These are phyloP conservation scores for Boletellus dicymbophilus DNA, from an alignment of 1,284 basidiomycete genomes.

Conservation along the genomic window DNA sequence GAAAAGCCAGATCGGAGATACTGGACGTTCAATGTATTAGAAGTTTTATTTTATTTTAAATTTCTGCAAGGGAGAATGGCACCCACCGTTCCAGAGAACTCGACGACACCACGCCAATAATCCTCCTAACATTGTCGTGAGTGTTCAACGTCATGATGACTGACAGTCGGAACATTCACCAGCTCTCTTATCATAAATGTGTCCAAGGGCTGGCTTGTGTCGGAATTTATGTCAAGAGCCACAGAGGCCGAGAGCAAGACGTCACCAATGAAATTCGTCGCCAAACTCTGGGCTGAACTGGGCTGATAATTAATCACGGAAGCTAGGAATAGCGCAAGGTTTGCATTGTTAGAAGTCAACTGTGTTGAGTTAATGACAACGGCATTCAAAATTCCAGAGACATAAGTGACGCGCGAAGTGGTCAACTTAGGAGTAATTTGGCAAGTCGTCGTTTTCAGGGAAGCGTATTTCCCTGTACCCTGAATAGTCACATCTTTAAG, in stretches of 20 bases:
- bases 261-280: constrained; percentile 11
- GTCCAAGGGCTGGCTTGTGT: background rate
- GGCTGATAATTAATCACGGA: constrained; percentile 3
- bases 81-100: constrained; percentile 10
- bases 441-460: constrained; percentile 8
- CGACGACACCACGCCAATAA: constrained; percentile 13
- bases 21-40: too few species aligned
- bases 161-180: background rate
- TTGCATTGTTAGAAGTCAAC: constrained; percentile 1
- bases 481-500: constrained; percentile 1
- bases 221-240: background rate
- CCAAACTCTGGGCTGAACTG: constrained; percentile 4
- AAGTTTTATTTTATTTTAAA: too few species aligned
- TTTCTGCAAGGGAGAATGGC: constrained; percentile 3
- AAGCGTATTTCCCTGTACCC: constrained; percentile 5
- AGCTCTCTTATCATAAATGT: background rate
- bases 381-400: background rate
- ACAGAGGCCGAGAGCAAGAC: constrained; percentile 8
- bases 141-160: background rate
- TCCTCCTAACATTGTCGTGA: background rate
- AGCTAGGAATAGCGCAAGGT: constrained; percentile 8
- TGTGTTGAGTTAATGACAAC: background rate
- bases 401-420: constrained; percentile 3
- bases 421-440: constrained; percentile 11
- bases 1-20: background rate